Evolutionary conservation across 768 basidiomycete genomes (phyloP).

Genomic region (Xerocomellus dryophilus): DNA sequence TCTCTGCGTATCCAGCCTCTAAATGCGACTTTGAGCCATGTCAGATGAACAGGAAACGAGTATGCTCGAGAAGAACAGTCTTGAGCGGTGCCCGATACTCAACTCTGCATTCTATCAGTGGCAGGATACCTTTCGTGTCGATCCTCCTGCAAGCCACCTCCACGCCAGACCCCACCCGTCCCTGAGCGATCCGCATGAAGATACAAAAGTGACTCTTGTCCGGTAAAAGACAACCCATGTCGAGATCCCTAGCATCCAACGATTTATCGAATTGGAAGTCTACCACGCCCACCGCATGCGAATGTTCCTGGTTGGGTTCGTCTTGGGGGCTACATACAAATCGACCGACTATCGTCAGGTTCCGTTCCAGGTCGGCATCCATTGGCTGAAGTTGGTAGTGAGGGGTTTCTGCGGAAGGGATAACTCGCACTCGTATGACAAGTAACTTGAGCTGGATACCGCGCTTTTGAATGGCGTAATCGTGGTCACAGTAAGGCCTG

Average conservation of each 20-base stretch:
- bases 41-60: background rate
- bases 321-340: background rate
- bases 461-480: conserved; percentile 9
- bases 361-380: background rate
- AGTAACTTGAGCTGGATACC: conserved; percentile 11
- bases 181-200: background rate
- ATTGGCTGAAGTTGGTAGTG: background rate
- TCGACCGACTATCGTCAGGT: background rate
- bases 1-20: too few relatives aligned
- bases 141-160: conserved; percentile 8
- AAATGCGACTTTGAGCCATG: background rate
- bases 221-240: background rate
- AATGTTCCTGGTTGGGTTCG: background rate
- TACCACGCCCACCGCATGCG: conserved; percentile 3
- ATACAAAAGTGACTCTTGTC: conserved; percentile 3
- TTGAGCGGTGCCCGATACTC: background rate
- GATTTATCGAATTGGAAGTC: conserved; percentile 2
- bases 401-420: background rate
- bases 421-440: background rate
- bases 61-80: conserved; percentile 7
- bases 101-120: background rate
- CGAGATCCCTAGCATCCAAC: accelerated
- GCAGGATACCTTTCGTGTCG: conserved; percentile 2
- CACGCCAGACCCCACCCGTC: background rate
- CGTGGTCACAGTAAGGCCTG: background rate